phyloP scores from a whole-genome alignment of 805 yeast genomes.

The Starmerella kuoi region DNA sequence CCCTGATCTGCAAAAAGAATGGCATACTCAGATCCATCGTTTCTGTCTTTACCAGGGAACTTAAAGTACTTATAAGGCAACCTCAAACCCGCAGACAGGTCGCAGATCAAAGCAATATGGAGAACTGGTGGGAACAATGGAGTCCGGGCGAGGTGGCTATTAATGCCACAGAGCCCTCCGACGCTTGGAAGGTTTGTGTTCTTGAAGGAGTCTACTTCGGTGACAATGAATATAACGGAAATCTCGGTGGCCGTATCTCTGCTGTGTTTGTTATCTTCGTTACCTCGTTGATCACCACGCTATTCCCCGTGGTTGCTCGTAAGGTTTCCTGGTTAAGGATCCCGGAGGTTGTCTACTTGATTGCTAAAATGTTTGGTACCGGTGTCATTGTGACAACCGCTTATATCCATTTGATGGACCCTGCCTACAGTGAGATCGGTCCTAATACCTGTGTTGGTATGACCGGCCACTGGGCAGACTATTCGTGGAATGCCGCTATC shows the following conservation, averaged over 20 bases:
- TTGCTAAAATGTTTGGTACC: conserved; percentile 46
- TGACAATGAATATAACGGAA: conserved; percentile 35
- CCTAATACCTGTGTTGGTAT: conserved; percentile 32
- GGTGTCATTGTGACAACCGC: conserved; percentile 73
- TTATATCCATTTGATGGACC: conserved; percentile 48
- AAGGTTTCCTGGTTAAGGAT: conserved; percentile 21
- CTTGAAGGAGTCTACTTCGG: conserved; percentile 34
- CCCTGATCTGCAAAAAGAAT: no score
- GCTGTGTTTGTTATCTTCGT: conserved; percentile 48
- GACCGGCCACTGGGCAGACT: conserved; percentile 38
- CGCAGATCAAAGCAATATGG: background rate
- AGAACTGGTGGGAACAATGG: conserved; percentile 22
- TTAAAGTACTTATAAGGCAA: no score
- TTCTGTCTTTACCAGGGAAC: no score
- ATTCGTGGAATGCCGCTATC: conserved; percentile 49
- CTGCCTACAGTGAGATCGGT: conserved; percentile 30
- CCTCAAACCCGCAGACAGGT: background rate
- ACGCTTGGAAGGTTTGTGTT: conserved; percentile 35
- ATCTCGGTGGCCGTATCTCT: conserved; percentile 39
- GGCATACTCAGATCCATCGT: no score
- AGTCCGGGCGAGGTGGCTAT: conserved; percentile 28
- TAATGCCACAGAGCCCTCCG: conserved; percentile 25
- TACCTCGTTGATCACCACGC: conserved; percentile 37
- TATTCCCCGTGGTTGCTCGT: conserved; percentile 34
- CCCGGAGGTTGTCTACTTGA: conserved; percentile 27